Conservation (phyloP, 2,329 filamentous ascomycete genomes). For the Xylariales sp. region DNA sequence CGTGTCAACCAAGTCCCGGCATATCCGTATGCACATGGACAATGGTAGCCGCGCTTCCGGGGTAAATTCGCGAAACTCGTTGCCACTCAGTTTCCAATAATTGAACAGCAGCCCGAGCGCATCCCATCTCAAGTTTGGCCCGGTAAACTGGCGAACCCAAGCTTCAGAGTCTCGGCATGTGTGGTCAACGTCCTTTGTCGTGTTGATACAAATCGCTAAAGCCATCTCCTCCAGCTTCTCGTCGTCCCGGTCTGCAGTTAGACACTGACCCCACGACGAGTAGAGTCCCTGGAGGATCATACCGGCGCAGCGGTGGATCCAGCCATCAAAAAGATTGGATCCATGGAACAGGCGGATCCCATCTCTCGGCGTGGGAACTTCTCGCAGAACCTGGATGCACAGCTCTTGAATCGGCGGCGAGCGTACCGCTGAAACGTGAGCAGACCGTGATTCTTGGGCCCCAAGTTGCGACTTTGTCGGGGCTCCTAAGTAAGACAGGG, state of each 20-base stretch:
- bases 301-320: conserved; percentile 23
- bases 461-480: too few relatives aligned
- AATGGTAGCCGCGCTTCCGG: neutral
- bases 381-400: neutral
- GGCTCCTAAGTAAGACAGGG: neutral
- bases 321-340: conserved; percentile 17
- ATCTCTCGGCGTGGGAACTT: neutral
- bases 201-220: conserved; percentile 31
- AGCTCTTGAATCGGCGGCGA: conserved; percentile 8
- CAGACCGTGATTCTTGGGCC: neutral
- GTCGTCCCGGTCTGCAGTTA: conserved; percentile 17
- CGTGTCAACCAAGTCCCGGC: conserved; percentile 17
- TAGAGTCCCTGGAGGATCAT: conserved; percentile 28
- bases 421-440: neutral
- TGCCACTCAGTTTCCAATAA: too few relatives aligned
- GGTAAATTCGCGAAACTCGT: too few relatives aligned
- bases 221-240: conserved; percentile 31
- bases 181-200: conserved; percentile 28
- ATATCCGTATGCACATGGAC: conserved; percentile 12
- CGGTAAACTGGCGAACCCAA: conserved; percentile 36
- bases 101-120: conserved; percentile 33
- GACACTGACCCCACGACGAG: conserved; percentile 22
- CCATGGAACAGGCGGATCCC: neutral
- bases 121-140: conserved; percentile 37
- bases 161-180: conserved; percentile 25